Base-by-base conservation (phyloP, 129 eudicot genomes). In the Flaveria trinervia region DNA sequence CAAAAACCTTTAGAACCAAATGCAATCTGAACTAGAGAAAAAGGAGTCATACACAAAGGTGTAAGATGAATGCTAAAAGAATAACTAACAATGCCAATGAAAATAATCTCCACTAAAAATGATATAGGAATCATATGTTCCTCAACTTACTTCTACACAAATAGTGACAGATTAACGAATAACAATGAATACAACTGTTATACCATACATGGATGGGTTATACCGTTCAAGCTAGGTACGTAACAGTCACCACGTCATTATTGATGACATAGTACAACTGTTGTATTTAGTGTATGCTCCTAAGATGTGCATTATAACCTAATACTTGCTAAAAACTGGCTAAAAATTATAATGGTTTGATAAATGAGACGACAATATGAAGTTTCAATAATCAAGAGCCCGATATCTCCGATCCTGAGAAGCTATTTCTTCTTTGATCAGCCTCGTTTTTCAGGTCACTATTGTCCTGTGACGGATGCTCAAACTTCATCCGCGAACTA, bases 331-430 rank as follows among this genome's bases (percentile, higher is more conserved):
- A 65, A 51, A 64, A 49, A 61, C 33, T 13, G 66, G 82, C 62
- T 68, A 68, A 55, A 68, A 23, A 57, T 60, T 20, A 77, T 77
- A 43, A 51, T 12, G 12, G 39, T 51, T 77, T 51, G n/a, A 36
- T 41, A 28, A 17, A 60, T 41, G 15, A 7, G 20, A n/a, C n/a
- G 7, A 41, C 16, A 39, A 68, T n/a, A 56, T 20, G 7, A 56
- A 43, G 12, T 23, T 16, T 16, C n/a, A 17, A 64, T 54, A 54
- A 51, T 85, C 77, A 85, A 72, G 82, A 80, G 66, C 57, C 64
- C 1, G 81, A 81, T 49, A 69, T 76, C 46, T 84, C 96, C 1
- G 96, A 92, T 33, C 84, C 92, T 12, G 96, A 87, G 66, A 82
- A 78, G 73, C 88, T 85, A 51, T 81, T 84, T 64, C 74, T 80